Evolutionary conservation across 805 yeast genomes (phyloP).

Genomic region (Metschnikowia bowlesiae): DNA sequence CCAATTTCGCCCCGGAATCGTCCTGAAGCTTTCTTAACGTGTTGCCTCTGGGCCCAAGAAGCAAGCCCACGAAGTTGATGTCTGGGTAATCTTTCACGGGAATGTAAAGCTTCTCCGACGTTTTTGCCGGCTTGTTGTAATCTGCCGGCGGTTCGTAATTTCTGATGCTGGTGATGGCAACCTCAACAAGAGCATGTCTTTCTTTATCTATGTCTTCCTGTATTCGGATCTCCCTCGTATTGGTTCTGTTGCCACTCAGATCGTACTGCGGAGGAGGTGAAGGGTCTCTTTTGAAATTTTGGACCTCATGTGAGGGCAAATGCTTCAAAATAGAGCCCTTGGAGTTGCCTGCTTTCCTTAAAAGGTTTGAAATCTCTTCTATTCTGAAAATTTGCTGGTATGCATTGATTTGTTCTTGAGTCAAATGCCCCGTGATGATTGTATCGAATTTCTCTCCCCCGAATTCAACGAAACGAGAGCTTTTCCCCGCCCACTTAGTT

Average conservation of each 20-base stretch:
- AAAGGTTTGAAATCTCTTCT: slow-evolving; percentile 67
- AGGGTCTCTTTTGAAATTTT: slow-evolving; percentile 53
- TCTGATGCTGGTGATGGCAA: slow-evolving; percentile 68
- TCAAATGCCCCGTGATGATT: slow-evolving; percentile 40
- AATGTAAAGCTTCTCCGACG: slow-evolving; percentile 75
- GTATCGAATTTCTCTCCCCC: slow-evolving; percentile 19
- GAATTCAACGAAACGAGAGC: slow-evolving; percentile 12
- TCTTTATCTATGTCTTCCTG: slow-evolving; percentile 60
- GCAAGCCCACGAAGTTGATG: slow-evolving; percentile 84
- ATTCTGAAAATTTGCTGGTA: slow-evolving; percentile 68
- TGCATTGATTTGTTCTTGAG: slow-evolving; percentile 72
- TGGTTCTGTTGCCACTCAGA: slow-evolving; percentile 71
- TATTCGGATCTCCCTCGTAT: slow-evolving; percentile 70
- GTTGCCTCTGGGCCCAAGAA: slow-evolving; percentile 94
- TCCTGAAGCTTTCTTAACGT: slow-evolving; percentile 77
- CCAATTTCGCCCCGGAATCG: slow-evolving; percentile 83
- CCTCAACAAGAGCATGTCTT: slow-evolving; percentile 71
- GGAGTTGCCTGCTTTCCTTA: slow-evolving; percentile 34
- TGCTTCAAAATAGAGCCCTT: slow-evolving; percentile 38
- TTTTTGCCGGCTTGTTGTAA: slow-evolving; percentile 63
- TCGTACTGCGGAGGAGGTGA: slow-evolving; percentile 95
- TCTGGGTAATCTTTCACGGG: slow-evolving; percentile 88
- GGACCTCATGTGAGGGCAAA: slow-evolving; percentile 40
- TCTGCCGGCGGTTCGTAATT: slow-evolving; percentile 75
- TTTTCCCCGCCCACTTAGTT: slow-evolving; percentile 16